A percentile compares a stretch with the other conserved stretches of the same genome.
These are phyloP conservation scores for Colletotrichum liriopes DNA, from an alignment of 2,329 filamentous ascomycete species.

Conservation along the genomic window DNA sequence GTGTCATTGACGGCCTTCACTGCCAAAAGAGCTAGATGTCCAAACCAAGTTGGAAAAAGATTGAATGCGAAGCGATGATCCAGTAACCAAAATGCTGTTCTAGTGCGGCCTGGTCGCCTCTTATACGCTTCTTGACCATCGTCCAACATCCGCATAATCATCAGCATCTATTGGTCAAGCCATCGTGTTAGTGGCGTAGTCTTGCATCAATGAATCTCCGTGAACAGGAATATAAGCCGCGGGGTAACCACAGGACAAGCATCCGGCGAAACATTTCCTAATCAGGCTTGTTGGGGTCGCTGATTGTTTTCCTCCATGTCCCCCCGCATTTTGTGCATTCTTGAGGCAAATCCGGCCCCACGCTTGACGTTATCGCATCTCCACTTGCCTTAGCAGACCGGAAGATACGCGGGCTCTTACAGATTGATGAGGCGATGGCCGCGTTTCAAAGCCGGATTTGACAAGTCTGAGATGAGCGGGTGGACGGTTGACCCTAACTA, in stretches of 20 bases:
- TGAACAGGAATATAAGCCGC: conserved; percentile 30
- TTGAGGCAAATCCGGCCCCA: conserved; percentile 19
- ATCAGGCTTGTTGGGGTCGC: not conserved
- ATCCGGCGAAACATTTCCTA: conserved; percentile 19
- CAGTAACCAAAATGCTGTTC: not conserved
- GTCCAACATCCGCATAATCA: not conserved
- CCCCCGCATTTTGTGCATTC: conserved; percentile 15
- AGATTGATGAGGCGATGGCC: conserved; percentile 9
- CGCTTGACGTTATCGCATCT: conserved; percentile 21
- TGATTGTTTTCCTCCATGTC: not conserved
- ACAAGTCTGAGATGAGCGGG: not conserved
- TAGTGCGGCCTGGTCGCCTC: not conserved
- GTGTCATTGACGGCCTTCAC: no score
- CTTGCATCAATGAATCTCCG: conserved; percentile 7
- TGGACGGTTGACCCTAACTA: not conserved
- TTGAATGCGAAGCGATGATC: not conserved
- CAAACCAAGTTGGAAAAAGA: not conserved
- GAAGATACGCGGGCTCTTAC: not conserved
- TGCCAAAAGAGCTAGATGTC: not conserved
- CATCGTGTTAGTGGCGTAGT: not conserved
- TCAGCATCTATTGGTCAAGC: not conserved
- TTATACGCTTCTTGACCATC: not conserved
- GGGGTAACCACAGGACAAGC: not conserved
- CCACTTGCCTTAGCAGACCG: not conserved
- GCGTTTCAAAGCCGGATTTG: not conserved